Conservation (phyloP, 257 asterid genomes). For the Nicotiana attenuata region DNA sequence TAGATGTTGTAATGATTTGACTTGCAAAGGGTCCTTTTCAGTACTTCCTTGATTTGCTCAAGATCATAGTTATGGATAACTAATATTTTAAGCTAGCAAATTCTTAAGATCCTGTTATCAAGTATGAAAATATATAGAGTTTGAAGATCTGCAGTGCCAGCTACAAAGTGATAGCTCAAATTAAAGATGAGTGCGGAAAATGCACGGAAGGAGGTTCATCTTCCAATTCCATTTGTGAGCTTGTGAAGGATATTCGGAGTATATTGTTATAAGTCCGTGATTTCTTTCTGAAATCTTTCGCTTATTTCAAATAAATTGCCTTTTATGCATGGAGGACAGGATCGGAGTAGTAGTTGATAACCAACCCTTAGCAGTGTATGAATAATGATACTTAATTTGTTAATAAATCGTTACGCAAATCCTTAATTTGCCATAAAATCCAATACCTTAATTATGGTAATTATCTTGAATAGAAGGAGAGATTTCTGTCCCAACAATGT, state of each 20-base stretch:
- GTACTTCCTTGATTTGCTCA: background rate
- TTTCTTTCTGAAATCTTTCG: background rate
- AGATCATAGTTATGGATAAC: background rate
- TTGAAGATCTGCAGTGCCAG: constrained; percentile 55
- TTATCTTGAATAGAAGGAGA: no score
- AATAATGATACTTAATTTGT: no score
- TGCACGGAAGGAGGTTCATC: background rate
- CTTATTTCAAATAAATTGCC: background rate
- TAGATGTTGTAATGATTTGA: background rate
- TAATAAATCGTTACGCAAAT: no score
- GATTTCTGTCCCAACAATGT: no score
- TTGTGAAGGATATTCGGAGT: background rate
- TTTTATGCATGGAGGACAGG: background rate
- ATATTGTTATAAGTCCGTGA: background rate
- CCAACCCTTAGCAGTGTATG: no score
- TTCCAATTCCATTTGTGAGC: background rate
- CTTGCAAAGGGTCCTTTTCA: background rate
- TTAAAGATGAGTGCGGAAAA: background rate
- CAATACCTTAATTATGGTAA: no score
- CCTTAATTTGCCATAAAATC: no score
- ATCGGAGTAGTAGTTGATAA: no score
- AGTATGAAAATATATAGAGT: no score
- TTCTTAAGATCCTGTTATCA: constrained; percentile 52
- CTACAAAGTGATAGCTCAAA: constrained; percentile 43
- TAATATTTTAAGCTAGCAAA: constrained; percentile 39